Conservation (phyloP, 208 protist species). For the Strigomonas galati region DNA sequence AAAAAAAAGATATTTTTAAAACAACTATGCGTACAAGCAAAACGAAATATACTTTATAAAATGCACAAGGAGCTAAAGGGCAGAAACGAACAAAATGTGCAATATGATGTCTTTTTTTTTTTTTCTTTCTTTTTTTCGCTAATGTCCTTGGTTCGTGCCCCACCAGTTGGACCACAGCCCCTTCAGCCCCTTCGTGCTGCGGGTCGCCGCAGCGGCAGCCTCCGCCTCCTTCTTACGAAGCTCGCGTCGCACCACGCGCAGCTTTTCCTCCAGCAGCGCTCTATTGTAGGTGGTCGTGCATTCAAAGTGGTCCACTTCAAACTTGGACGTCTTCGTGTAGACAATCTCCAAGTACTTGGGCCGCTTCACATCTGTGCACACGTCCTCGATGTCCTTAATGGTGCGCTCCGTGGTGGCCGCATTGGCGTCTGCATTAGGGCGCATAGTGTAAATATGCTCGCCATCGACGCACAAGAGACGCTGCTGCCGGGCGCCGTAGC, state of each 20-base stretch:
- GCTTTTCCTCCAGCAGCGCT: constrained; percentile 80
- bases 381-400: constrained; percentile 78
- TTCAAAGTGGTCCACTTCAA: constrained; percentile 76
- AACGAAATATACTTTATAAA: constrained; percentile 9
- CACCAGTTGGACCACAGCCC: constrained; percentile 22
- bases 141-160: constrained; percentile 3
- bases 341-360: constrained; percentile 84
- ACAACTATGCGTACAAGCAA: constrained; percentile 2
- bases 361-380: constrained; percentile 53
- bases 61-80: not conserved
- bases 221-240: constrained; percentile 64
- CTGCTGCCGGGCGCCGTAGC: constrained; percentile 76
- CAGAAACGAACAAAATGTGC: constrained; percentile 1
- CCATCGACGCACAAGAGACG: constrained; percentile 79
- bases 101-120: not conserved
- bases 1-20: constrained; percentile 2
- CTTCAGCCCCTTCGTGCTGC: constrained; percentile 28
- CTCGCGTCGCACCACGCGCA: constrained; percentile 67
- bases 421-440: constrained; percentile 42
- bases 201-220: constrained; percentile 19
- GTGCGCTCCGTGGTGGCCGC: constrained; percentile 58
- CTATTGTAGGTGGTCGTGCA: constrained; percentile 84
- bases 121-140: constrained; percentile 10
- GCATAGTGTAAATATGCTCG: constrained; percentile 79
- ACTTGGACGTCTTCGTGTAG: constrained; percentile 62